Evolutionary conservation across 345 rosid genomes (phyloP).

Genomic region (Citrus cavaleriei): DNA sequence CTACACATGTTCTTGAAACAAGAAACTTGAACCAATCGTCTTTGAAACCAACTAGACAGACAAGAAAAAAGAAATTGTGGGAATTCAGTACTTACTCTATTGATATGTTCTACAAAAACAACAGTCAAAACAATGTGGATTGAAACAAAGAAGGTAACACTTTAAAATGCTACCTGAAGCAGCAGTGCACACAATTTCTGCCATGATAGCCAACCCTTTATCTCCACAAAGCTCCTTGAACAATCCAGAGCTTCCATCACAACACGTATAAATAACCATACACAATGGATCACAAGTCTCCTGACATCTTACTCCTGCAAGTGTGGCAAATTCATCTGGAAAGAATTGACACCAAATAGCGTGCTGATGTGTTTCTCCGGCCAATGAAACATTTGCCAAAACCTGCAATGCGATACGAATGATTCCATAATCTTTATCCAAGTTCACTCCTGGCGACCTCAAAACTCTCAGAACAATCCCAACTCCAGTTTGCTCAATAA

Average conservation of each 20-base stretch:
- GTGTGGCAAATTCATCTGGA: slow-evolving; percentile 39
- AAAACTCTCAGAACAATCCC: slow-evolving; percentile 27
- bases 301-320: slow-evolving; percentile 40
- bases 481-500: slow-evolving; percentile 48
- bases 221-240: slow-evolving; percentile 41
- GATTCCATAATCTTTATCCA: slow-evolving; percentile 35
- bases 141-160: not conserved
- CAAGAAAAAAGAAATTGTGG: not conserved
- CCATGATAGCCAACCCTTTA: slow-evolving; percentile 40
- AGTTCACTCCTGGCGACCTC: slow-evolving; percentile 15
- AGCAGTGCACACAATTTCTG: slow-evolving; percentile 48
- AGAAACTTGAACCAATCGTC: slow-evolving; percentile 80
- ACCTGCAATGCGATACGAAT: slow-evolving; percentile 57
- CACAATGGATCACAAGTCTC: slow-evolving; percentile 78
- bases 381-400: slow-evolving; percentile 62
- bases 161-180: slow-evolving; percentile 36
- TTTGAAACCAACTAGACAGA: slow-evolving; percentile 53
- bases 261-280: slow-evolving; percentile 58
- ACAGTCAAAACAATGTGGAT: not conserved
- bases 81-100: not conserved
- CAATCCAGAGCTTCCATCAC: slow-evolving; percentile 44
- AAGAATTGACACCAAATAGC: slow-evolving; percentile 54
- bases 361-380: slow-evolving; percentile 58
- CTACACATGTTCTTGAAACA: slow-evolving; percentile 63
- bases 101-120: not conserved